Base-by-base conservation (phyloP, 805 yeast species). In the Soucietia sequanensis region DNA sequence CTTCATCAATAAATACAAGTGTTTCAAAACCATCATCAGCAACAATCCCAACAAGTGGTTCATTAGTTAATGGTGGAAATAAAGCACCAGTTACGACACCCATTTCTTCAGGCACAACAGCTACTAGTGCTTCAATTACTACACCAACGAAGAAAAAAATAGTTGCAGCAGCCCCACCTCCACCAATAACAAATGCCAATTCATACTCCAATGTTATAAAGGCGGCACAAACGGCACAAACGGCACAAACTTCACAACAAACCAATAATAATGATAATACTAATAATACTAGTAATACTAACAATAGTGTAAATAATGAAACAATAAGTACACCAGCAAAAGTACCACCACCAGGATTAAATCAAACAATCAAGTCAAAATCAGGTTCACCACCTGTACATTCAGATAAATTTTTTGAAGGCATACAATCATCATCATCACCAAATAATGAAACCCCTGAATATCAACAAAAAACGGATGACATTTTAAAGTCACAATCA, bases 181-280 rank as follows among this genome's bases (percentile, higher is more conserved):
- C 60, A 13, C 55, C 57, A 11, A 42, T 35, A 37, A 32, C 49
- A 31, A 28, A 41, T 10, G 50, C 52, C 7, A 44, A 44, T 12
- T 43, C 56, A 5, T 55, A 57, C 32, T 51, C 60, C 12, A 48
- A 49, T 25, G 48, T 47, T n/a, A 50, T 44, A 22, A 54, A 46
- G 43, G 52, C 53, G 5, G 55, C 58, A 9, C 43, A 46, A 20
- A 43, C 51, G 11, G 37, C 52, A 9, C 23, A 35, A 19, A 21
- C 30, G 8, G 28, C 37, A 10, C 24, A 31, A 17, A 6, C 31
- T 14, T 24, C 25, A 21, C 37, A 13, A 18, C 17, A 22, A 9
- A 15, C n/a, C n/a, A 15, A 19, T 30, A 14, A 21, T 10, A 16
- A 21, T 7, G 27, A 18, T n/a, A 8, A 13, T 11, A 16, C 26